phyloP scores from a whole-genome alignment of 2,329 filamentous ascomycete species.

The Leptoxyphium fumago region DNA sequence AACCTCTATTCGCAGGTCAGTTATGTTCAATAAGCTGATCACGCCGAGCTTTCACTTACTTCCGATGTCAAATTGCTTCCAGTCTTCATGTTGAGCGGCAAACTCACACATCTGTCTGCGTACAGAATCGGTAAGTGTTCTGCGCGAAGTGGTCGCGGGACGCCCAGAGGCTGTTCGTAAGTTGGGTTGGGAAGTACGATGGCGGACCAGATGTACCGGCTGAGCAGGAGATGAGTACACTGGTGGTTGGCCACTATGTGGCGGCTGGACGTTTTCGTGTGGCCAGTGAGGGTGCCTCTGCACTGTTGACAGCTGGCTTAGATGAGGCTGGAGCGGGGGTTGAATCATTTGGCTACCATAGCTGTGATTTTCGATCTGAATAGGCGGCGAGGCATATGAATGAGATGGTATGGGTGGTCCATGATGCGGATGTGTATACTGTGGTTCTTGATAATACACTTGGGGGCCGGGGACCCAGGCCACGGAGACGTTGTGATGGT shows the following conservation, averaged over 20 bases:
- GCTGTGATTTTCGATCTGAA: no score
- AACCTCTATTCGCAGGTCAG: slow-evolving; percentile 38
- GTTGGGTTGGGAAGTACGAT: slow-evolving; percentile 38
- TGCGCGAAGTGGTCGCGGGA: slow-evolving; percentile 21
- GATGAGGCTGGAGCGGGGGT: slow-evolving; percentile 51
- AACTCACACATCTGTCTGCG: slow-evolving; percentile 88
- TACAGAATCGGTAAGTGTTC: slow-evolving; percentile 83
- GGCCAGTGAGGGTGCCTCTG: slow-evolving; percentile 57
- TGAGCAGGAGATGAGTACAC: slow-evolving; percentile 43
- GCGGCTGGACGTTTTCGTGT: slow-evolving; percentile 63
- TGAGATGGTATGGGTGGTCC: slow-evolving; percentile 31
- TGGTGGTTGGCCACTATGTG: slow-evolving; percentile 41
- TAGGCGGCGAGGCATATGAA: no score
- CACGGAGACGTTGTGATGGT: not conserved
- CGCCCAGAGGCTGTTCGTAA: slow-evolving; percentile 32
- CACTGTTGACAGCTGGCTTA: slow-evolving; percentile 18
- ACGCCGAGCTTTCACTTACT: slow-evolving; percentile 34
- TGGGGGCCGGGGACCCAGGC: slow-evolving; percentile 7
- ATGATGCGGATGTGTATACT: slow-evolving; percentile 43
- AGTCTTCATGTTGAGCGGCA: slow-evolving; percentile 74
- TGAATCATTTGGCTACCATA: slow-evolving; percentile 18
- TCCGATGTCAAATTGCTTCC: slow-evolving; percentile 94
- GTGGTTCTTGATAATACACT: slow-evolving; percentile 5
- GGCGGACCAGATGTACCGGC: slow-evolving; percentile 27
- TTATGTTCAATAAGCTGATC: not conserved